Percentiles rank a stretch among this genome's conserved stretches.
Evolutionary conservation across 1,284 basidiomycete genomes (phyloP).

Genomic region (Anthracocystis panici-leucophaei): DNA sequence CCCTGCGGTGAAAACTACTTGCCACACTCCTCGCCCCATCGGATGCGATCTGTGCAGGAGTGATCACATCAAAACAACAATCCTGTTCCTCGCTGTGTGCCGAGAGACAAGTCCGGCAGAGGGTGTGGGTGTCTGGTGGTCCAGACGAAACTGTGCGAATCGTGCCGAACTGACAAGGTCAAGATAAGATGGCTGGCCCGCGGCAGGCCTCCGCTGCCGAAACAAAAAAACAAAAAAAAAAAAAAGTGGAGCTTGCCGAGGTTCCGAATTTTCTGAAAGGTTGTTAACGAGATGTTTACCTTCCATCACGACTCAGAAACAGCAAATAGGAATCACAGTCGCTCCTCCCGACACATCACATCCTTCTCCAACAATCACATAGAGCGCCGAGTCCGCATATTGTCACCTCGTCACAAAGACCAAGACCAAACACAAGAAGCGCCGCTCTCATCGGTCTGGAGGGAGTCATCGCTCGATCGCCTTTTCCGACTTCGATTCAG

Average conservation of each 20-base stretch:
- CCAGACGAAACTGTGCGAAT: background rate
- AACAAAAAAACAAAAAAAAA: background rate
- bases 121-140: background rate
- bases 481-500: conserved; percentile 1
- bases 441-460: background rate
- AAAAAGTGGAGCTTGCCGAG: conserved; percentile 4
- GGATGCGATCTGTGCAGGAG: too few relatives aligned
- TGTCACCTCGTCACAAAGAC: background rate
- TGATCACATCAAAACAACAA: too few relatives aligned
- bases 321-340: background rate
- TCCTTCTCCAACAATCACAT: background rate
- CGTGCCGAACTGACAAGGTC: background rate
- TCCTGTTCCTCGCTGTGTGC: too few relatives aligned
- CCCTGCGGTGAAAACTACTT: too few relatives aligned
- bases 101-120: too few relatives aligned
- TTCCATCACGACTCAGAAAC: background rate
- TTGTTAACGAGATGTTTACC: background rate
- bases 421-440: background rate
- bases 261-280: background rate
- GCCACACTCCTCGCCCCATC: too few relatives aligned
- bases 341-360: background rate
- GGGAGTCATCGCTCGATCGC: background rate
- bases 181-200: conserved; percentile 2
- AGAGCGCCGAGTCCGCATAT: background rate
- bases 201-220: conserved; percentile 4